Base-by-base conservation (phyloP, 768 basidiomycete species). In the Sistotremastrum niveocremeum region DNA sequence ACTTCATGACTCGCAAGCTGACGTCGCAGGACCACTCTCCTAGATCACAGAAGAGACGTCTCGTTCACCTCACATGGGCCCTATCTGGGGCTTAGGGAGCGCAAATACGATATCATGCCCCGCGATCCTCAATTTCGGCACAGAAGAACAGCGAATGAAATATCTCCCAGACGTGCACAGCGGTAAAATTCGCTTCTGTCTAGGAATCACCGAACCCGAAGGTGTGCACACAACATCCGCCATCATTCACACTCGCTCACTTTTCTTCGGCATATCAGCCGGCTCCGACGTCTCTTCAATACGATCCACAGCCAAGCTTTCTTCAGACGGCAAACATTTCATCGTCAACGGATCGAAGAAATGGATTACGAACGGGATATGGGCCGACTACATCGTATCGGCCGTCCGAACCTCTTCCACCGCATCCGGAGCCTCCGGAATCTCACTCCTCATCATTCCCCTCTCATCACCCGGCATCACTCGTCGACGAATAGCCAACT, bases 341-440 rank as follows among this genome's bases (percentile, higher is more conserved):
- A 34, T 48, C 45, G 52, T 52, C n/a, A 47, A 44, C 37, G 52
- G 52, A 34, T 32, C 29, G 8, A 52, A 52, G 39, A 52, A 52
- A 42, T 52, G 52, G 52, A 51, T 52, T 4, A 52, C 52, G 44
- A 49, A 52, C 39, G 54, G 54, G 2, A 40, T 57, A 28, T 59
- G 49, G 45, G 47, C 48, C 5, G 57, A 60, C 49, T 60, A 54
- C 46, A 53, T 59, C 42, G 60, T 57, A 11, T 52, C 58, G 3
- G 60, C 58, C 6, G 60, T 60, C 9, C 51, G 60, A 12, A 62
- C 60, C 2, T 41, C 53, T 1, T 56, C 52, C 30, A 20, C 20
- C 20, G 1, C 20, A 20, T 51, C 57, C 7, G 35, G 45, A 30
- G 44, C 42, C 3, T 37, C 37, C 30, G 59, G 55, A 3, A 46